Conservation (phyloP, 1,139 yeast species). For the Candida sojae region DNA sequence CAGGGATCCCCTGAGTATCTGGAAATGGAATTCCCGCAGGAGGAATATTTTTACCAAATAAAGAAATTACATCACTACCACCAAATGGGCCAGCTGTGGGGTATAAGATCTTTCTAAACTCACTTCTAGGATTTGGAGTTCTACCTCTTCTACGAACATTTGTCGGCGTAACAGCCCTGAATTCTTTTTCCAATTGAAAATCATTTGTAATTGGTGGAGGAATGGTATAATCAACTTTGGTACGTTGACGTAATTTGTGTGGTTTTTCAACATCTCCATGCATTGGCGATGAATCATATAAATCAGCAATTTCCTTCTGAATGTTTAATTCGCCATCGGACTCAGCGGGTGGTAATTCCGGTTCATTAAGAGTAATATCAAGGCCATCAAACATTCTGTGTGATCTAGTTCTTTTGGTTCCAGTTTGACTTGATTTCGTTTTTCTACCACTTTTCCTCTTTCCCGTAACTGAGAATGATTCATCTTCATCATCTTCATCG, state of each 20-base stretch:
- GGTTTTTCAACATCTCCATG: conserved; percentile 48
- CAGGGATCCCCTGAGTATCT: conserved; percentile 28
- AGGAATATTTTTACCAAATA: conserved; percentile 69
- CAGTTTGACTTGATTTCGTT: conserved; percentile 25
- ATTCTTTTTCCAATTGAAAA: conserved; percentile 24
- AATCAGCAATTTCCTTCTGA: conserved; percentile 52
- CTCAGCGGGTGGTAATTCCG: conserved; percentile 26
- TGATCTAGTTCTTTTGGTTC: conserved; percentile 19
- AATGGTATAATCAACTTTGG: conserved; percentile 76
- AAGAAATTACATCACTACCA: conserved; percentile 80
- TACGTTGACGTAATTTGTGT: conserved; percentile 75
- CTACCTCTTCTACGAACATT: conserved; percentile 26
- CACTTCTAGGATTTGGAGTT: conserved; percentile 39
- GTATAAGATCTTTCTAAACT: conserved; percentile 63
- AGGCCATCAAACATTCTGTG: conserved; percentile 15
- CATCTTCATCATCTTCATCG: conserved; percentile 24
- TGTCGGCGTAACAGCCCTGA: conserved; percentile 17
- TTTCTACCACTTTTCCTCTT: conserved; percentile 18
- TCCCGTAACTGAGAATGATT: conserved; percentile 21
- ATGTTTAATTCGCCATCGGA: conserved; percentile 35
- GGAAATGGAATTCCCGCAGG: conserved; percentile 49
- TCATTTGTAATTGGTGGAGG: conserved; percentile 78
- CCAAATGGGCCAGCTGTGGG: conserved; percentile 99
- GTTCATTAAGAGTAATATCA: conserved; percentile 20
- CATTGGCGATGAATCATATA: conserved; percentile 53